Percentiles rank a stretch among this genome's conserved stretches.
phyloP scores from a whole-genome alignment of 768 basidiomycete genomes.

The Hericium alpestre region DNA sequence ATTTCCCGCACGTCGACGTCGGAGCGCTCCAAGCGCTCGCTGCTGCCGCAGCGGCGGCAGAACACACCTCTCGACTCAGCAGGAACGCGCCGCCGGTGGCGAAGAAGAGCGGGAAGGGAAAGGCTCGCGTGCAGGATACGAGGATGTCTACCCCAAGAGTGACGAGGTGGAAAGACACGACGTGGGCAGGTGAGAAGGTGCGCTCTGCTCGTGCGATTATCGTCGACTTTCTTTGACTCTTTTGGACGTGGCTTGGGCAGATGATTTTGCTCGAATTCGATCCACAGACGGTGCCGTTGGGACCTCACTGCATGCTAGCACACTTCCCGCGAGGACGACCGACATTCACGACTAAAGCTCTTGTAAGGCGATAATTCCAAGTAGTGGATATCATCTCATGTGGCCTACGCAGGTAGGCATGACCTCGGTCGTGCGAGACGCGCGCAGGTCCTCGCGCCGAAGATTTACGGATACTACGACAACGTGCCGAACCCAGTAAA shows the following conservation, averaged over 20 bases:
- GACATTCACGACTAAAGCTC: constrained; percentile 19
- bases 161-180: constrained; percentile 15
- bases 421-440: constrained; percentile 16
- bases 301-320: constrained; percentile 20
- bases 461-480: constrained; percentile 21
- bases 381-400: background rate
- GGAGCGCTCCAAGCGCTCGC: constrained; percentile 19
- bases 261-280: constrained; percentile 22
- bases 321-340: constrained; percentile 22
- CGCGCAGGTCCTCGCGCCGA: constrained; percentile 17
- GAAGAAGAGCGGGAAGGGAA: constrained; percentile 3
- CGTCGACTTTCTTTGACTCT: background rate
- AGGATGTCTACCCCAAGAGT: constrained; percentile 13
- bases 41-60: constrained; percentile 15
- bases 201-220: background rate
- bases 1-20: constrained; percentile 21
- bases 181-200: constrained; percentile 21
- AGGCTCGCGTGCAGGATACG: constrained; percentile 7
- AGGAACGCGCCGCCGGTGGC: constrained; percentile 5
- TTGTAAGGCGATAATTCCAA: constrained; percentile 13
- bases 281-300: constrained; percentile 18
- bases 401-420: constrained; percentile 19
- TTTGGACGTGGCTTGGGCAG: constrained; percentile 4
- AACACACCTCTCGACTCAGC: constrained; percentile 12
- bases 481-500: constrained; percentile 19